Conservation (phyloP, 2,329 filamentous ascomycete genomes). For the Aspergillus spinulosporus region DNA sequence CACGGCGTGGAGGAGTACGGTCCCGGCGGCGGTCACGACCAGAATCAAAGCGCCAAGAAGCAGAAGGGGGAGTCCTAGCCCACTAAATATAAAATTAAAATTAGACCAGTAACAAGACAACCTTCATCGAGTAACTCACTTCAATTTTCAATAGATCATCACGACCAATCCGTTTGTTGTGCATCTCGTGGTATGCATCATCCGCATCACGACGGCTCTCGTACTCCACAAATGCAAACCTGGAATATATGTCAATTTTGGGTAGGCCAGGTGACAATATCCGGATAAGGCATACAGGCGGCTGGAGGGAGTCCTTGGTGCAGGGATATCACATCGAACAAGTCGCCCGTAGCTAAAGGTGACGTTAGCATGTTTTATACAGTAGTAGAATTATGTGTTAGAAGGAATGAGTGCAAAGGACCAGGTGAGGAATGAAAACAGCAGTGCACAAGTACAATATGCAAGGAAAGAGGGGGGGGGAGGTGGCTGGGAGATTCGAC, state of each 20-base stretch:
- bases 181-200: conserved; percentile 99
- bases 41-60: conserved; percentile 97
- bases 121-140: conserved; percentile 54
- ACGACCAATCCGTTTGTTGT: conserved; percentile 96
- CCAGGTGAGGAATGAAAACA: not conserved
- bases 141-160: conserved; percentile 98
- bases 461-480: not conserved
- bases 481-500: not conserved
- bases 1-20: conserved; percentile 75
- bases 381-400: not conserved
- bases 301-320: conserved; percentile 87
- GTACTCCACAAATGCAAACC: conserved; percentile 98
- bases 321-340: conserved; percentile 97
- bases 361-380: conserved; percentile 40
- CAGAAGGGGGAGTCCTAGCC: conserved; percentile 96
- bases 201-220: conserved; percentile 97
- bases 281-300: conserved; percentile 74
- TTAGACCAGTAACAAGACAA: not conserved
- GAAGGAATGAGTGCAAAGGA: not conserved
- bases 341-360: conserved; percentile 83
- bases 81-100: conserved; percentile 61
- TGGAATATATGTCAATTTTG: conserved; percentile 44
- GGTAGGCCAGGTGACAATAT: not conserved
- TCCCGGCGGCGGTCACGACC: conserved; percentile 69
- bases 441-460: conserved; percentile 6